These are phyloP conservation scores for Erysimum cheiranthoides DNA, from an alignment of 345 rosid genomes.

Conservation along the genomic window DNA sequence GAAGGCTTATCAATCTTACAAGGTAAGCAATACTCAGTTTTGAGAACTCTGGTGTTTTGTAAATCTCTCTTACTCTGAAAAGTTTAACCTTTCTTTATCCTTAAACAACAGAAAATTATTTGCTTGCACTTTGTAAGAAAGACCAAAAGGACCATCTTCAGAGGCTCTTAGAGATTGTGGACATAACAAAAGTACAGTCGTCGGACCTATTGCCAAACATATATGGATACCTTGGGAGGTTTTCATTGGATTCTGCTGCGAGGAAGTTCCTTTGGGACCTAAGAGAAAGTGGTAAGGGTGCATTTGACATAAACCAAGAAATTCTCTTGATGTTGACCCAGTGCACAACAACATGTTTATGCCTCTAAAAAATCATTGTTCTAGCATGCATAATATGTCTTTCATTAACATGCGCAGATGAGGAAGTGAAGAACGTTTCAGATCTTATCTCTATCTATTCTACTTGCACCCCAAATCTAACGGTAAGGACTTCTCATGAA, in stretches of 20 bases:
- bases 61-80: background rate
- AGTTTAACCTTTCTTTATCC: background rate
- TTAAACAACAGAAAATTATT: constrained; percentile 63
- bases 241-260: constrained; percentile 58
- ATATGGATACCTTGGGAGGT: constrained; percentile 71
- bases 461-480: constrained; percentile 61
- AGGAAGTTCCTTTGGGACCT: constrained; percentile 59
- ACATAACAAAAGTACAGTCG: constrained; percentile 61
- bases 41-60: constrained; percentile 8
- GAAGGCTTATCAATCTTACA: constrained; percentile 45
- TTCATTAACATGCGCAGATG: constrained; percentile 51
- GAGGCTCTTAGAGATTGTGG: constrained; percentile 62
- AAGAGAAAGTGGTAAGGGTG: constrained; percentile 56
- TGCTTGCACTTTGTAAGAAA: constrained; percentile 72
- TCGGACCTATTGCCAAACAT: constrained; percentile 46
- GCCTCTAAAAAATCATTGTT: background rate
- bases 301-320: constrained; percentile 10
- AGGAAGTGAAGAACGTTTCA: constrained; percentile 54
- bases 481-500: constrained; percentile 73
- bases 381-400: constrained; percentile 4
- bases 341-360: background rate
- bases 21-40: constrained; percentile 52
- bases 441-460: constrained; percentile 62
- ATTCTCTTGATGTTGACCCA: background rate
- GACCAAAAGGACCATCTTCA: constrained; percentile 59